Base-by-base conservation (phyloP, 1,139 yeast species). In the Spathaspora sp. region DNA sequence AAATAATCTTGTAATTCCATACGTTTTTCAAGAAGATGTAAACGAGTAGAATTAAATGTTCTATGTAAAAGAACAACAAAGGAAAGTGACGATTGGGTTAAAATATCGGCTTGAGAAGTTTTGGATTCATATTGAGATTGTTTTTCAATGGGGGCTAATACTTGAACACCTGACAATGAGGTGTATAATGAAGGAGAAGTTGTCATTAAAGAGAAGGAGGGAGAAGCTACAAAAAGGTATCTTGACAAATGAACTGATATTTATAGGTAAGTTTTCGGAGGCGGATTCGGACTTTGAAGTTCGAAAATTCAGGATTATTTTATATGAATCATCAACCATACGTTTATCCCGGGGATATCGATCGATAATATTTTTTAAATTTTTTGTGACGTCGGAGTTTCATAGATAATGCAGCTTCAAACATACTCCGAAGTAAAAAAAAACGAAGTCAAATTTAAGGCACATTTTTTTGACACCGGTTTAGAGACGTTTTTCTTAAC, bases 21-120 rank as follows among this genome's bases (percentile, higher is more conserved):
- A 58, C 93, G 78, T 61, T 80, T 79, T 42, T 74, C 74, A 53
- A 86, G 76, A 57, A 86, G 76, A 53, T 74, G 74, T 59, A 76
- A 72, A 65, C 95, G 78, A 40, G 77, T 78, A 46, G 67, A 70
- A 58, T 84, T 78, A 72, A 86, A 86, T 45, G 84, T 72, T 57
- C 91, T 81, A 67, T 86, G 93, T 50, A 86, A 77, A 37, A 85
- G 78, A 17, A 90, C 89, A 47, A 86, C 76, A 57, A 86, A 83
- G 15, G 83, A 88, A 48, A 86, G 68, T 2, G 93, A 89, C 52
- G 84, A 89, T n/a, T 78, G 70, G 47, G 84, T 80, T 58, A 84
- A 74, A 56, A 86, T 81, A 65, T 81, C 83, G 56, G 40, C 44
- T 27, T 44, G 44, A 25, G 47, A 33, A 25, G 44, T 44, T 9